These are phyloP conservation scores for Cicer cuneatum DNA, from an alignment of 306 rosid genomes.

Conservation along the genomic window DNA sequence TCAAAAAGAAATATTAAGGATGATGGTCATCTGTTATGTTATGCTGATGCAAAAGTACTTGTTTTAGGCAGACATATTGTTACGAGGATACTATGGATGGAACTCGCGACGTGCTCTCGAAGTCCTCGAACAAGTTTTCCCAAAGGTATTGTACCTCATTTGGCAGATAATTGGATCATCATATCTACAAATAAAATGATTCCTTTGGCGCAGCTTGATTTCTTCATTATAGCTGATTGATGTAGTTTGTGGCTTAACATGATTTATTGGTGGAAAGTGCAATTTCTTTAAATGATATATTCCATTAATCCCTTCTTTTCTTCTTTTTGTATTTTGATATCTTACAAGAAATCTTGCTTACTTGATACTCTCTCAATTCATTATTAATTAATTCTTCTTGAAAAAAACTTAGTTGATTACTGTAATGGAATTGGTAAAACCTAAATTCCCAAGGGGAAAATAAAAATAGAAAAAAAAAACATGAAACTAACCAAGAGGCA, in stretches of 20 bases:
- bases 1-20: neutral
- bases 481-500: neutral
- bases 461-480: neutral
- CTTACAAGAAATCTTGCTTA: neutral
- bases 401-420: neutral
- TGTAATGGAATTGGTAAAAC: neutral
- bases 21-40: constrained; percentile 13
- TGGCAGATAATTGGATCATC: neutral
- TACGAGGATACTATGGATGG: constrained; percentile 92
- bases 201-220: constrained; percentile 19
- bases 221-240: constrained; percentile 26
- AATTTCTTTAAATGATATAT: constrained; percentile 20
- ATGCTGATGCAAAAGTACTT: constrained; percentile 20
- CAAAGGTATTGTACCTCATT: constrained; percentile 64
- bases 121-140: constrained; percentile 78
- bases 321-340: constrained; percentile 12
- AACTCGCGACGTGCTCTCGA: constrained; percentile 85
- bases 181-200: constrained; percentile 5
- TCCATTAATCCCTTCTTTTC: too few relatives aligned
- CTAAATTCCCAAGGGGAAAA: neutral
- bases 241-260: constrained; percentile 35
- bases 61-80: constrained; percentile 80
- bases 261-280: constrained; percentile 8
- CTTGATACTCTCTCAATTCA: neutral
- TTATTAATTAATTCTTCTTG: neutral